Conservation (phyloP, 2,329 filamentous ascomycete species). For the Botrytis tulipae region DNA sequence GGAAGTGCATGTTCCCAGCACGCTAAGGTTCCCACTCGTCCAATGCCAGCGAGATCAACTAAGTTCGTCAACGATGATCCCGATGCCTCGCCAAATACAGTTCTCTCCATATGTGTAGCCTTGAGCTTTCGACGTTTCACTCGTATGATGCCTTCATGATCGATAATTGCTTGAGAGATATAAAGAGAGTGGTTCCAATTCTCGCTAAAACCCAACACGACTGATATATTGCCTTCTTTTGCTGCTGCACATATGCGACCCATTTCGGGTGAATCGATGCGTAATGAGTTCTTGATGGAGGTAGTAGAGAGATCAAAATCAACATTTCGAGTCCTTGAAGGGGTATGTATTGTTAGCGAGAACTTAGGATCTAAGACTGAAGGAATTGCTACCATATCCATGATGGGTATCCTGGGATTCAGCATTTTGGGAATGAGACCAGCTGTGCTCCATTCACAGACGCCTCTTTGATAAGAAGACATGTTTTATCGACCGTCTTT, state of each 20-base stretch:
- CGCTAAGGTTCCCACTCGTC: constrained; percentile 52
- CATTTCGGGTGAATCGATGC: constrained; percentile 44
- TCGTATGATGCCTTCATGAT: constrained; percentile 43
- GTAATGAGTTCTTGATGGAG: constrained; percentile 37
- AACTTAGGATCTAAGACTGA: neutral
- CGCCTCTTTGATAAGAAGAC: constrained; percentile 54
- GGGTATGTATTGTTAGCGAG: neutral
- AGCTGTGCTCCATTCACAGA: constrained; percentile 52
- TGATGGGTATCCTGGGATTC: constrained; percentile 32
- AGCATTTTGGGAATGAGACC: constrained; percentile 53
- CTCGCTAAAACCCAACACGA: constrained; percentile 48
- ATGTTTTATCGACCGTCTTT: constrained; percentile 55
- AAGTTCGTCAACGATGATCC: constrained; percentile 54
- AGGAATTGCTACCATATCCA: constrained; percentile 3
- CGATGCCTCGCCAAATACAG: constrained; percentile 54
- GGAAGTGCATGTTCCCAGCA: constrained; percentile 54
- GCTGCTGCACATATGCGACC: constrained; percentile 45
- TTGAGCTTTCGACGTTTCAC: constrained; percentile 48
- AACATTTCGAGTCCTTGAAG: neutral
- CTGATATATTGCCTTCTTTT: constrained; percentile 45
- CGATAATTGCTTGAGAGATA: constrained; percentile 52
- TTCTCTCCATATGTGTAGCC: constrained; percentile 46
- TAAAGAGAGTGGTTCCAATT: constrained; percentile 45
- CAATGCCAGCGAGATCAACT: constrained; percentile 47
- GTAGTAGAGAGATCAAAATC: constrained; percentile 4